Percentiles rank a stretch among this genome's conserved stretches.
phyloP scores from a whole-genome alignment of 2,329 filamentous ascomycete genomes.

The Trichophaea hybrida region DNA sequence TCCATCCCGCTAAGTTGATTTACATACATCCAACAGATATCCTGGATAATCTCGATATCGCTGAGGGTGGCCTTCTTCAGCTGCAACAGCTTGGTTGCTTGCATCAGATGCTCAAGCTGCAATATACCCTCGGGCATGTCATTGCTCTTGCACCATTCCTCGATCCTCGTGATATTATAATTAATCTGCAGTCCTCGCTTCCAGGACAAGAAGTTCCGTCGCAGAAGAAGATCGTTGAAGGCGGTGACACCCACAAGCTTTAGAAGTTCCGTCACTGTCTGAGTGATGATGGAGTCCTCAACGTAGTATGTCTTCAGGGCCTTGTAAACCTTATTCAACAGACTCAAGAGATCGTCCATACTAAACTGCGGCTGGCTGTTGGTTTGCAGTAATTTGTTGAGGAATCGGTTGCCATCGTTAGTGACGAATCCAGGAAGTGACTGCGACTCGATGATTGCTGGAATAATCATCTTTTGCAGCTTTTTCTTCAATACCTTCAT shows the following conservation, averaged over 20 bases:
- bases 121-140: conserved; percentile 98
- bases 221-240: conserved; percentile 96
- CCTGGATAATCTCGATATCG: conserved; percentile 98
- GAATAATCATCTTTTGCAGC: conserved; percentile 98
- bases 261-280: conserved; percentile 87
- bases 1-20: not conserved
- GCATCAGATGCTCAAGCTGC: conserved; percentile 96
- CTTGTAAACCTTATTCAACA: conserved; percentile 93
- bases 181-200: conserved; percentile 99
- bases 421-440: conserved; percentile 96
- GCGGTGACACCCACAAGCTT: conserved; percentile 90
- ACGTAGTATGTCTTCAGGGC: conserved; percentile 98
- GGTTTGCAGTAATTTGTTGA: conserved; percentile 85
- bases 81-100: conserved; percentile 95
- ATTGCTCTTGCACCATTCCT: conserved; percentile 99
- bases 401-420: conserved; percentile 94
- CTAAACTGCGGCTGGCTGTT: conserved; percentile 91
- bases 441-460: conserved; percentile 96
- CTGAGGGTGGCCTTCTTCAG: conserved; percentile 98
- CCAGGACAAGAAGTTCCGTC: conserved; percentile 96
- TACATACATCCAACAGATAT: conserved; percentile 98
- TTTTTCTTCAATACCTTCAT: conserved; percentile 99
- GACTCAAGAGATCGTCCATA: conserved; percentile 94
- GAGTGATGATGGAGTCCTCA: conserved; percentile 88
- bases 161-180: conserved; percentile 98